Conservation (phyloP, 1,139 yeast species). For the Eremothecium sinecaudum region DNA sequence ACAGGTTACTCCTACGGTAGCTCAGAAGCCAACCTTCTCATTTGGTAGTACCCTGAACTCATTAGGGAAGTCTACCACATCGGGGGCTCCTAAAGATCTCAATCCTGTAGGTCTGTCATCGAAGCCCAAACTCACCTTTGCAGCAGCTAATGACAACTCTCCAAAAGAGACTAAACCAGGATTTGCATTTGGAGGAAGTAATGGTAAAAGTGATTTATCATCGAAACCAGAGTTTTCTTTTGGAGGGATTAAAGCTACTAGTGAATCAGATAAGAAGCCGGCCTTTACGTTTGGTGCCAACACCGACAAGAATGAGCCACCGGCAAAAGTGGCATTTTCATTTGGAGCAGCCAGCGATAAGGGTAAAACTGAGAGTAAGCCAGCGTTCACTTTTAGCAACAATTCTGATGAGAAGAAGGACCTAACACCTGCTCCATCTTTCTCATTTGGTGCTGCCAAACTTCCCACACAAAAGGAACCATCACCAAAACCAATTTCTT, state of each 20-base stretch:
- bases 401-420: background rate
- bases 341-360: background rate
- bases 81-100: no score
- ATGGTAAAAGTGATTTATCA: no score
- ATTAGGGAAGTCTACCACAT: no score
- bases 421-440: background rate
- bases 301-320: no score
- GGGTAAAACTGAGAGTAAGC: background rate
- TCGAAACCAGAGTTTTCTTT: background rate
- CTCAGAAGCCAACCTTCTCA: no score
- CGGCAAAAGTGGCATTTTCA: background rate
- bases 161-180: background rate
- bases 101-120: no score
- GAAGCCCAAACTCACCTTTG: background rate
- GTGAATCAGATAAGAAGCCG: constrained; percentile 2
- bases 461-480: no score
- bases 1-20: no score
- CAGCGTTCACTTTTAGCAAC: constrained; percentile 1
- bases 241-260: background rate
- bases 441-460: no score
- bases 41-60: no score
- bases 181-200: no score
- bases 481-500: constrained; percentile 5
- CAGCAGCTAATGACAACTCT: background rate
- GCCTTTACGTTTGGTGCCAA: constrained; percentile 1